Conservation (phyloP, 1,284 basidiomycete species). For the Rugiboletus extremiorientalis region DNA sequence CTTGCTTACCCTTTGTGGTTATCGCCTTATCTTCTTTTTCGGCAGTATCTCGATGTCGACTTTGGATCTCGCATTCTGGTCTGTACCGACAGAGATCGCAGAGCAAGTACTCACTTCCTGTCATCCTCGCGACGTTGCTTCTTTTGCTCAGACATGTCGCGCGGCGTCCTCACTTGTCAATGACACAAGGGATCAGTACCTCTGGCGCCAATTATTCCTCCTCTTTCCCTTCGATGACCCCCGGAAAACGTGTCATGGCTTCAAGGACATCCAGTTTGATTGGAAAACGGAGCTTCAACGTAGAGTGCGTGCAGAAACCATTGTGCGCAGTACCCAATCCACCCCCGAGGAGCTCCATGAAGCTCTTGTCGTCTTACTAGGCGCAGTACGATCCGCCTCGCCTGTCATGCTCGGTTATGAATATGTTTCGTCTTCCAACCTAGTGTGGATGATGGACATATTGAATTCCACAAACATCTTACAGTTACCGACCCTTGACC, state of each 20-base stretch:
- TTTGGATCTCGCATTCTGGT: slow-evolving; percentile 18
- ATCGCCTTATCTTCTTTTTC: background rate
- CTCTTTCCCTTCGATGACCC: slow-evolving; percentile 59
- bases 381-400: slow-evolving; percentile 42
- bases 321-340: slow-evolving; percentile 27
- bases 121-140: slow-evolving; percentile 52
- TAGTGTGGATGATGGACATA: slow-evolving; percentile 42
- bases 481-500: slow-evolving; percentile 18
- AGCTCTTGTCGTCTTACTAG: slow-evolving; percentile 45
- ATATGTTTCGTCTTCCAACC: slow-evolving; percentile 34
- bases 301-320: slow-evolving; percentile 41
- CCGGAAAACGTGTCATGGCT: slow-evolving; percentile 30
- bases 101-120: slow-evolving; percentile 56
- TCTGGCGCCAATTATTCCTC: slow-evolving; percentile 66
- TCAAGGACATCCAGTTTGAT: slow-evolving; percentile 22
- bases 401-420: slow-evolving; percentile 29
- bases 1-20: background rate
- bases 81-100: slow-evolving; percentile 54
- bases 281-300: slow-evolving; percentile 43
- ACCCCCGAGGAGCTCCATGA: slow-evolving; percentile 33
- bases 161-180: slow-evolving; percentile 49
- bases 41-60: slow-evolving; percentile 5
- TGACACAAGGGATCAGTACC: slow-evolving; percentile 48
- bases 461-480: slow-evolving; percentile 40
- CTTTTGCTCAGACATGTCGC: slow-evolving; percentile 54